Evolutionary conservation across 257 asterid genomes (phyloP).

Genomic region (Scutellaria minor): DNA sequence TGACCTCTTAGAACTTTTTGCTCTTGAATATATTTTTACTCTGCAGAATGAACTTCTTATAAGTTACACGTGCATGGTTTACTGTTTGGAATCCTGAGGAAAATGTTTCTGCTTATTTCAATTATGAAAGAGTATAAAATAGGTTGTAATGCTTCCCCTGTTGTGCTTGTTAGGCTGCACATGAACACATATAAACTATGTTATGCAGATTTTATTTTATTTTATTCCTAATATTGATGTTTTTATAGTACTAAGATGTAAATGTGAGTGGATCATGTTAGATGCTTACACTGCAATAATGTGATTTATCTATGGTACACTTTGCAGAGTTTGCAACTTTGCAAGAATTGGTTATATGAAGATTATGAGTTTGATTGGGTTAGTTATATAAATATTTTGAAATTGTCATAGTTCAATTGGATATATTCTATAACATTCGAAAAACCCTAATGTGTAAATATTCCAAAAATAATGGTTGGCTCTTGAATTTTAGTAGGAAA

Average conservation of each 20-base stretch:
- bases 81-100: conserved; percentile 19
- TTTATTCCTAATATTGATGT: not conserved
- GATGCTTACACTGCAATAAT: not conserved
- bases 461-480: no score
- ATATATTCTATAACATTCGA: no score
- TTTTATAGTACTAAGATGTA: not conserved
- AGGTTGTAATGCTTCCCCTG: not conserved
- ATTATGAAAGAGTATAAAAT: not conserved
- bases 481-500: no score
- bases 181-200: not conserved
- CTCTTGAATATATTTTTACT: conserved; percentile 24
- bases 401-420: no score
- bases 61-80: not conserved
- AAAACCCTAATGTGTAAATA: no score
- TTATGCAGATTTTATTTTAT: not conserved
- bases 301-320: no score
- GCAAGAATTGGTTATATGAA: not conserved
- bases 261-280: not conserved
- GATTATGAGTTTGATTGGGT: not conserved
- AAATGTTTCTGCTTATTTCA: not conserved
- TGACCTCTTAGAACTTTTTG: conserved; percentile 28
- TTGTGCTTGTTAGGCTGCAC: not conserved
- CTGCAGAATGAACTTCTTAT: conserved; percentile 11
- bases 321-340: no score
- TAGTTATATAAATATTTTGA: no score